These are phyloP conservation scores for Aristolochia californica DNA, from an alignment of 164 flowering plant species.

Conservation along the genomic window DNA sequence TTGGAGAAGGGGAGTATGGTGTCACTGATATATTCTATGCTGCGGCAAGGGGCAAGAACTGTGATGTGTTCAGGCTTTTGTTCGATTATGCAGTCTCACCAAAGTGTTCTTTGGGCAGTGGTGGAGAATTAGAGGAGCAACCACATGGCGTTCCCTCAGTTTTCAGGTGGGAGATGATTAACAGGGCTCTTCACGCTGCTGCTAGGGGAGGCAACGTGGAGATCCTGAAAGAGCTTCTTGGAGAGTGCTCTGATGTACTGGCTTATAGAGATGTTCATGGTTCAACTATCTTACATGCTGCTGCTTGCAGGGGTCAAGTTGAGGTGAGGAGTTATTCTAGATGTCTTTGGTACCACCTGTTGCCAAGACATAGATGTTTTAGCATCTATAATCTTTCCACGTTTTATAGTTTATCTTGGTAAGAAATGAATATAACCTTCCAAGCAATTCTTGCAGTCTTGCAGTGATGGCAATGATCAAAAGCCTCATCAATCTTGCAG, in stretches of 20 bases:
- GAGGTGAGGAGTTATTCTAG: conserved; percentile 37
- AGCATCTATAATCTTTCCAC: too few relatives aligned
- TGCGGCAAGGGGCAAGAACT: conserved; percentile 71
- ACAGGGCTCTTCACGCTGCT: conserved; percentile 75
- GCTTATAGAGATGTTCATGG: conserved; percentile 63
- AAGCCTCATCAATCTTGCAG: too few relatives aligned
- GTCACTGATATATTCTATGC: conserved; percentile 80
- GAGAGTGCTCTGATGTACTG: conserved; percentile 39
- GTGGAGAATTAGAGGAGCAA: conserved; percentile 20
- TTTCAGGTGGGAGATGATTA: conserved; percentile 58
- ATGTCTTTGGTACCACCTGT: too few relatives aligned
- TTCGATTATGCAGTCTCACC: conserved; percentile 33
- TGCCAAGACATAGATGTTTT: too few relatives aligned
- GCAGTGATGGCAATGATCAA: too few relatives aligned
- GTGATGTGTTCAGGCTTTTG: conserved; percentile 60
- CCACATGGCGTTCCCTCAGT: conserved; percentile 15
- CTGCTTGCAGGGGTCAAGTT: conserved; percentile 79
- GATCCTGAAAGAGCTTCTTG: conserved; percentile 52
- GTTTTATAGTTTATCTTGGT: too few relatives aligned
- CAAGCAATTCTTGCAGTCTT: too few relatives aligned
- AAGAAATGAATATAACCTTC: too few relatives aligned
- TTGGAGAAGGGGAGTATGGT: conserved; percentile 91
- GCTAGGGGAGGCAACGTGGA: conserved; percentile 87
- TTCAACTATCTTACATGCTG: conserved; percentile 70
- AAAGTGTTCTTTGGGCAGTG: conserved; percentile 12